Percentiles rank a stretch among this genome's conserved stretches.
Conservation (phyloP, 306 rosid species). For the Sicyos baderoa region DNA sequence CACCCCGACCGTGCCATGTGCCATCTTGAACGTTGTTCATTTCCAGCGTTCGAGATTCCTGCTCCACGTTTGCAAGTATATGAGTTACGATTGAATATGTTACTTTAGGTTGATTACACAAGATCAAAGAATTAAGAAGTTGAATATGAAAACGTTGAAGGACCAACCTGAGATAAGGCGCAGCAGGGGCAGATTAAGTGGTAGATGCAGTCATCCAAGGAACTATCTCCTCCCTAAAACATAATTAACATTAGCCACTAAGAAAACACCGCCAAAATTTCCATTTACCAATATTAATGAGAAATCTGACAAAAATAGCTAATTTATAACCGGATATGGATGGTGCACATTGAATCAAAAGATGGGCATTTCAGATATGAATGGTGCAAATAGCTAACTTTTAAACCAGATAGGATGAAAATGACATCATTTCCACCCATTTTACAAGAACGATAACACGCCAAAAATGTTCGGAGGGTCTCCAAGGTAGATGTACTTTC, state of each 20-base stretch:
- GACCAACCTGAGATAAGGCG: slow-evolving; percentile 41
- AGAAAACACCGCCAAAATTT: not conserved
- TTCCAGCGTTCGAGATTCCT: slow-evolving; percentile 95
- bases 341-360: no score
- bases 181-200: slow-evolving; percentile 56
- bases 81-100: not conserved
- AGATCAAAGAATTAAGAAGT: not conserved
- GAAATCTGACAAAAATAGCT: not conserved
- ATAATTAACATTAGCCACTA: not conserved
- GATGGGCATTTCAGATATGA: no score
- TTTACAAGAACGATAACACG: no score
- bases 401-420: no score
- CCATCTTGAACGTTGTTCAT: slow-evolving; percentile 96
- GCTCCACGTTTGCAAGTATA: slow-evolving; percentile 23
- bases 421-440: no score
- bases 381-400: no score
- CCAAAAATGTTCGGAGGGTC: no score
- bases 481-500: no score
- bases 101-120: not conserved
- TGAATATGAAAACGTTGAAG: not conserved
- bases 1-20: slow-evolving; percentile 95
- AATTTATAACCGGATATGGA: no score
- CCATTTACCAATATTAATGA: not conserved
- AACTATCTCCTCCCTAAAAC: slow-evolving; percentile 44
- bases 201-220: slow-evolving; percentile 45